Evolutionary conservation across 768 basidiomycete species (phyloP).

Genomic region (Lyophyllum shimeji): DNA sequence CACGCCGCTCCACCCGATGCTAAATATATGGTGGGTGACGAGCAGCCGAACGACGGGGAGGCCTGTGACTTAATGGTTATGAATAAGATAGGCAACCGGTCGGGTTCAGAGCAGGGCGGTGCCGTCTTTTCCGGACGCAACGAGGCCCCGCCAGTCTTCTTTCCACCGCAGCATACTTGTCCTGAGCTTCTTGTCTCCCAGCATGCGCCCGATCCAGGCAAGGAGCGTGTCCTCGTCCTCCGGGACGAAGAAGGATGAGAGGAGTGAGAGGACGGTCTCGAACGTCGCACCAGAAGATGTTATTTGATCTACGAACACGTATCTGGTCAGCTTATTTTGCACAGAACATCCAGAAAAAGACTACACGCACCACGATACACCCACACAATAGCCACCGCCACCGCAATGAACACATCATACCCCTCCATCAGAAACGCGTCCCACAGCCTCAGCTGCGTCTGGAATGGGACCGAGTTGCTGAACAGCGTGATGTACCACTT

Average conservation of each 20-base stretch:
- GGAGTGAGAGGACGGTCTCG: conserved; percentile 86
- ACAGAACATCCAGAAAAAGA: background rate
- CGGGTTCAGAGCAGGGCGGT: conserved; percentile 41
- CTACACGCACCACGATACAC: conserved; percentile 80
- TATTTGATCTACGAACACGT: conserved; percentile 65
- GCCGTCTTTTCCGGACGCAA: conserved; percentile 60
- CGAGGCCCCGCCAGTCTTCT: conserved; percentile 73
- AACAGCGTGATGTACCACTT: conserved; percentile 99
- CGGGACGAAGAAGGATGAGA: conserved; percentile 94
- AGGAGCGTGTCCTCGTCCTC: conserved; percentile 85
- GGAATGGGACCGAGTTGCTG: conserved; percentile 93
- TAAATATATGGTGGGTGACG: too few relatives aligned
- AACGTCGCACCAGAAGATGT: conserved; percentile 78
- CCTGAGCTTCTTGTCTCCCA: conserved; percentile 64
- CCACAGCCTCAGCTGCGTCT: conserved; percentile 93
- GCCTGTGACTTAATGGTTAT: background rate
- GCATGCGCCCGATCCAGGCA: conserved; percentile 71
- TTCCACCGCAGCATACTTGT: conserved; percentile 75
- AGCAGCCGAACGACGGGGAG: background rate
- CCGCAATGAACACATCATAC: conserved; percentile 81
- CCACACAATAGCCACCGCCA: conserved; percentile 90
- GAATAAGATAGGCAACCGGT: background rate
- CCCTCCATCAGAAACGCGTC: conserved; percentile 93
- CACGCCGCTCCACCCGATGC: too few relatives aligned
- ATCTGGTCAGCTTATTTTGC: background rate